These are phyloP conservation scores for Saccharum hybrid DNA, from an alignment of 202 grass and related monocot genomes.

Conservation along the genomic window DNA sequence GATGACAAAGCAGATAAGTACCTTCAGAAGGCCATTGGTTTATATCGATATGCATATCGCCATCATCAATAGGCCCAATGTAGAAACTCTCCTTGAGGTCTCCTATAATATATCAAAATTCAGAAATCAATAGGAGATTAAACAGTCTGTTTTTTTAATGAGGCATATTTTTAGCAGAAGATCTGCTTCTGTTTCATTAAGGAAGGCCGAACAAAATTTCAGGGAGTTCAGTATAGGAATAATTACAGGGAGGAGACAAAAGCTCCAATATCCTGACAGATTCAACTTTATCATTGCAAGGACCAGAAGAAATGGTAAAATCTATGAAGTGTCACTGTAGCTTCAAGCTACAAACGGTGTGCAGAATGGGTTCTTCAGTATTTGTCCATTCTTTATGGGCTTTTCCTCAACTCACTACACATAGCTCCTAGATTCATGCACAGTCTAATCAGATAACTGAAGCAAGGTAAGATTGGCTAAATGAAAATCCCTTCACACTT, in stretches of 20 bases:
- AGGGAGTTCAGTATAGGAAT: background rate
- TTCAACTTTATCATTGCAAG: constrained; percentile 19
- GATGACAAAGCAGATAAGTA: constrained; percentile 40
- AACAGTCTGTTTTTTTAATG: background rate
- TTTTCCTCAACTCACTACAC: background rate
- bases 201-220: background rate
- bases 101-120: background rate
- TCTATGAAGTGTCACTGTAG: background rate
- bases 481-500: background rate
- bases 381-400: background rate
- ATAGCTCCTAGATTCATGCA: background rate
- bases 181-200: background rate
- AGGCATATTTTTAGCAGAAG: background rate
- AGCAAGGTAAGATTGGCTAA: background rate
- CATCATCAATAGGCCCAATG: constrained; percentile 49
- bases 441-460: background rate
- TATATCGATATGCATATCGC: constrained; percentile 38
- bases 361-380: background rate
- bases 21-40: constrained; percentile 79
- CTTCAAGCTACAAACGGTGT: constrained; percentile 11
- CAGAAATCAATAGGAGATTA: background rate
- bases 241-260: background rate
- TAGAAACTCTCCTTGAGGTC: constrained; percentile 87
- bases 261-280: background rate
- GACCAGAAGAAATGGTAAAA: constrained; percentile 25